Evolutionary conservation across 176 grass and related monocot genomes (phyloP).

Genomic region (Rhynchospora breviuscula): DNA sequence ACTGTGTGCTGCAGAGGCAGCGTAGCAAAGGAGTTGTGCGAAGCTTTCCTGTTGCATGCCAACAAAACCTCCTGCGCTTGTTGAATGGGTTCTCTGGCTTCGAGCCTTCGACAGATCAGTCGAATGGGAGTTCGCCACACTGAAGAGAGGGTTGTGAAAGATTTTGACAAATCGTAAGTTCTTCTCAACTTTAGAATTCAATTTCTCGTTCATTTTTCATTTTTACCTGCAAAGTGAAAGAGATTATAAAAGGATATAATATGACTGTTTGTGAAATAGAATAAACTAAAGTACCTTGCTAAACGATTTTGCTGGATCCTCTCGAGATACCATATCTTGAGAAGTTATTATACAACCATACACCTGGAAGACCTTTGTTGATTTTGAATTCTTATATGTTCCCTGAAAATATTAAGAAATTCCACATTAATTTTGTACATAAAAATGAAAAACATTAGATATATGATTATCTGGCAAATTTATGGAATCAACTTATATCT

Average conservation of each 20-base stretch:
- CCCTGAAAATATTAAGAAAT: conserved; percentile 37
- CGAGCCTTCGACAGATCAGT: no score
- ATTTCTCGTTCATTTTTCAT: no score
- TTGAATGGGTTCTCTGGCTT: no score
- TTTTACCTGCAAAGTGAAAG: neutral
- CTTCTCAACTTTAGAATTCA: no score
- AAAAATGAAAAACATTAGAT: neutral
- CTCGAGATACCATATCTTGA: conserved; percentile 80
- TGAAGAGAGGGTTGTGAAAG: no score
- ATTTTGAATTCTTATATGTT: conserved; percentile 38
- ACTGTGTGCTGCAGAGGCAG: no score
- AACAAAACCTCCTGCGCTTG: no score
- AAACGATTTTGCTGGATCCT: conserved; percentile 54
- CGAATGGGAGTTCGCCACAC: no score
- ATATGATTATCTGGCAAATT: neutral
- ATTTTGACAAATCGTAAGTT: no score
- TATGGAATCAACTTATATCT: neutral
- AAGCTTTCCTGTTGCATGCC: no score
- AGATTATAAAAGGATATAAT: conserved; percentile 4
- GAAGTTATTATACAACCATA: conserved; percentile 83
- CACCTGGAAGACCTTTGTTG: conserved; percentile 74
- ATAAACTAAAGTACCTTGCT: conserved; percentile 59
- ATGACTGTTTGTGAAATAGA: neutral
- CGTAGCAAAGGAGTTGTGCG: no score
- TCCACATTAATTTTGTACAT: neutral